A percentile compares a stretch with the other conserved stretches of the same genome.
Evolutionary conservation across 192 early-diverging fungal genomes (phyloP).

Genomic region (Rhizophagus sp.): DNA sequence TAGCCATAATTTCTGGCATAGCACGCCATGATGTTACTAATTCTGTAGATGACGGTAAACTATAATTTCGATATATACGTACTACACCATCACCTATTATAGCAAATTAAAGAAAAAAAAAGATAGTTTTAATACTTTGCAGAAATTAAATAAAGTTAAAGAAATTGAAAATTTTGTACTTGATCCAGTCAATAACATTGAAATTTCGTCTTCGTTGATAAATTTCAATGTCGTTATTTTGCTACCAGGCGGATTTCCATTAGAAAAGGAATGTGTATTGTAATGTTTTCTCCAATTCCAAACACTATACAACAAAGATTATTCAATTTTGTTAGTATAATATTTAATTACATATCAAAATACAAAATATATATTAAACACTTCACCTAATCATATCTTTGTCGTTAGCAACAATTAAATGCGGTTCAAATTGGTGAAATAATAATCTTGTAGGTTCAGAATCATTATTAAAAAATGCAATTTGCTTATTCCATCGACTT

Average conservation of each 20-base stretch:
- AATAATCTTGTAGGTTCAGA: conserved; percentile 53
- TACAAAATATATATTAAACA: background rate
- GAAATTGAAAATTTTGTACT: conserved; percentile 42
- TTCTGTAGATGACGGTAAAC: conserved; percentile 55
- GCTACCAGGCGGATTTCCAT: conserved; percentile 67
- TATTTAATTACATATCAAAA: too few species aligned
- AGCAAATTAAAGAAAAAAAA: background rate
- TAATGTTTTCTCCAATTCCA: conserved; percentile 72
- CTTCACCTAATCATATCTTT: conserved; percentile 65
- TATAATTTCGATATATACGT: conserved; percentile 73
- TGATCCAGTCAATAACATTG: conserved; percentile 82
- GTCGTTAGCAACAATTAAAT: conserved; percentile 76
- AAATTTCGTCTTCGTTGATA: conserved; percentile 89
- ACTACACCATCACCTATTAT: conserved; percentile 74
- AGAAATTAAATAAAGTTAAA: background rate
- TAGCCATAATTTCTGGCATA: conserved; percentile 66
- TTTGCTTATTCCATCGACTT: conserved; percentile 60
- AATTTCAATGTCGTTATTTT: conserved; percentile 77
- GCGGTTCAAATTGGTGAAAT: conserved; percentile 87
- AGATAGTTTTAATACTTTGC: background rate
- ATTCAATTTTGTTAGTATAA: background rate
- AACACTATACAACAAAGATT: conserved; percentile 47
- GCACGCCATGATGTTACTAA: conserved; percentile 77
- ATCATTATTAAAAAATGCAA: conserved; percentile 53
- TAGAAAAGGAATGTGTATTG: conserved; percentile 65